Evolutionary conservation across 1,284 basidiomycete species (phyloP), one percentile per base, ranked within the genome.

Genomic region (Cutaneotrichosporon sp.): DNA sequence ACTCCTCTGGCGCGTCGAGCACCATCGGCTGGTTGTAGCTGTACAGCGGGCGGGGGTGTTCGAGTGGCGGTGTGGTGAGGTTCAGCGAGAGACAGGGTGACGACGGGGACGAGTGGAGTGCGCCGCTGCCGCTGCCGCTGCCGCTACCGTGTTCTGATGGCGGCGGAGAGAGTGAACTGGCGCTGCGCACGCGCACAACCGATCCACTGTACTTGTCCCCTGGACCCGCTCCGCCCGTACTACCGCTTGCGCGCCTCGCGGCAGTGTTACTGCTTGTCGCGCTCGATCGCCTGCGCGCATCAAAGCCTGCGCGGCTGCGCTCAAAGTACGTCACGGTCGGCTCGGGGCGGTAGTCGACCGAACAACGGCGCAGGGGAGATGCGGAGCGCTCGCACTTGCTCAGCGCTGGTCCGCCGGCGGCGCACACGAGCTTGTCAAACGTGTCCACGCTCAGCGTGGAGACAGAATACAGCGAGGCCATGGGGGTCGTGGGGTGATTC

Each of bases 381-480:
- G 43, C 13, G 10, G 43, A 21, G 17, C 43, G 33, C 43, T 45
- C 17, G 43, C 43, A 45, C 43, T 45, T 45, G 18, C 30, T 14
- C 33, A 45, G 33, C 12, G 43, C 30, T 4, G 43, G 30, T 7
- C 43, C 43, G 30, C 43, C 20, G 43, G 30, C 43, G 9, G 40
- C 35, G 17, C 39, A 36, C 42, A 49, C 37, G 15, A 40, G 20
- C 14, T 38, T 44, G 34, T 45, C 45, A 15, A 55, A 55, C 4
- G 50, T 49, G 39, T 44, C 35, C 21, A 49, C 45, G 17, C 48
- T 50, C 5, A 55, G 44, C 10, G 53, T 55, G 8, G 53, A 43
- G n/a, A 50, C 39, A 8, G 44, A 37, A 36, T 21, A 30, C 8
- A 45, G 40, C 42, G 43, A 46, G 4, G 43, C 26, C 47, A 54